A percentile compares a stretch with the other conserved stretches of the same genome.
Evolutionary conservation across 345 rosid species (phyloP).

Genomic region (Durio zibethinus): DNA sequence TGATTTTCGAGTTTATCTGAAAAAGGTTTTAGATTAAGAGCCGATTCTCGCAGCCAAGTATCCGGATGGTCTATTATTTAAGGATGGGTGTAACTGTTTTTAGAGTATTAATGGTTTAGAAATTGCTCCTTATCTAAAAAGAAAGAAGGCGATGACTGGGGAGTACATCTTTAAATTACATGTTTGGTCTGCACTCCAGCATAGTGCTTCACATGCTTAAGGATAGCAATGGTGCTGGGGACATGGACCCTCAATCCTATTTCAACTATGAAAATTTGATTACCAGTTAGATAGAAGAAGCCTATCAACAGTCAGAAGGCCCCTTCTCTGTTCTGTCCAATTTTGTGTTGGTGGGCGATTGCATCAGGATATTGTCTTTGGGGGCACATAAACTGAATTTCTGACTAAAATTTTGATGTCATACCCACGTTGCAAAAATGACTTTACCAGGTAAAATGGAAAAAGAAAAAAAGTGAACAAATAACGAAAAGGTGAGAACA

Average conservation of each 20-base stretch:
- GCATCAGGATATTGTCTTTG: background rate
- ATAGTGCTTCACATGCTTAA: background rate
- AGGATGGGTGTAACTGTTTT: too few species aligned
- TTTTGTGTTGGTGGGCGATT: background rate
- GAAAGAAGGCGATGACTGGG: background rate
- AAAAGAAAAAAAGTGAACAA: too few species aligned
- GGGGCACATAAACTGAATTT: background rate
- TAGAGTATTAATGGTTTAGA: too few species aligned
- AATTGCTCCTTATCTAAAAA: too few species aligned
- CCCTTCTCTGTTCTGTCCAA: background rate
- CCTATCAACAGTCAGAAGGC: background rate
- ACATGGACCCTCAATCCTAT: background rate
- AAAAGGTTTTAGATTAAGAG: too few species aligned
- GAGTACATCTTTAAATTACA: too few species aligned
- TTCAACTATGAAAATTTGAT: background rate
- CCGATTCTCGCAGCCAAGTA: too few species aligned
- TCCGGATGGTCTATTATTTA: too few species aligned
- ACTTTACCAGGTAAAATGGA: too few species aligned
- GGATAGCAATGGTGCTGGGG: background rate
- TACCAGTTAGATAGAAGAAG: background rate
- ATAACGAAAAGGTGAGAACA: too few species aligned
- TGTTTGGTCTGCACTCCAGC: background rate
- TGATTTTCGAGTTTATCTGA: too few species aligned
- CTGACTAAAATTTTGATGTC: background rate
- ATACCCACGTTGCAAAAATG: background rate